Conservation (phyloP, 2,329 filamentous ascomycete genomes). For the Diaporthe citrichinensis region DNA sequence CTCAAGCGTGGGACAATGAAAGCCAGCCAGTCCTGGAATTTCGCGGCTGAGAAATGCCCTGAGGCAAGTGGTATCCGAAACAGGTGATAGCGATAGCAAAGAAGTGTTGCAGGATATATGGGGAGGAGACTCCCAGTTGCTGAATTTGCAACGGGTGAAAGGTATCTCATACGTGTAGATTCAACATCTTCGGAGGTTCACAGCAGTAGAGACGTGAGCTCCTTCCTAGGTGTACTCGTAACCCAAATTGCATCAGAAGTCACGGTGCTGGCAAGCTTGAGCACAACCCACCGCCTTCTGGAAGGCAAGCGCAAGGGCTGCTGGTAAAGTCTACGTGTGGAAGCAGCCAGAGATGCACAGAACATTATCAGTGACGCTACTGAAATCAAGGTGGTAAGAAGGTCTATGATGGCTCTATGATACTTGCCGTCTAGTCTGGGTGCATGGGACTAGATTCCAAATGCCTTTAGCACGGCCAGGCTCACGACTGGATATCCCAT, state of each 20-base stretch:
- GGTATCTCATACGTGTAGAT: no score
- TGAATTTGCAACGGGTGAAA: background rate
- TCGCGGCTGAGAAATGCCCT: background rate
- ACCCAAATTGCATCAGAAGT: background rate
- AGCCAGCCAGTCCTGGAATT: background rate
- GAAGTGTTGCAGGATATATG: no score
- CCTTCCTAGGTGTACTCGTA: background rate
- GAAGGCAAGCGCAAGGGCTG: background rate
- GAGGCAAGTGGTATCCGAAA: background rate
- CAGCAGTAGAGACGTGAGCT: background rate
- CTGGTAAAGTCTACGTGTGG: no score
- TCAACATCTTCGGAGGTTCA: no score
- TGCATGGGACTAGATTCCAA: constrained; percentile 46
- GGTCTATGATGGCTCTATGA: no score
- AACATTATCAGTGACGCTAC: no score
- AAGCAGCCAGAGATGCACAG: background rate
- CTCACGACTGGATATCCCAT: constrained; percentile 70
- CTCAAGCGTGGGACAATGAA: background rate
- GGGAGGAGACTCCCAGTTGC: background rate
- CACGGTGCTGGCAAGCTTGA: background rate
- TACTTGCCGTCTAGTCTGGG: background rate
- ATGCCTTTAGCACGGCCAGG: constrained; percentile 63
- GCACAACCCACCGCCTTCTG: background rate
- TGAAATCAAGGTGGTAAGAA: background rate
- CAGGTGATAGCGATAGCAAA: background rate